Evolutionary conservation across 768 basidiomycete species (phyloP).

Genomic region (Tylopilus rubrobrunneus): DNA sequence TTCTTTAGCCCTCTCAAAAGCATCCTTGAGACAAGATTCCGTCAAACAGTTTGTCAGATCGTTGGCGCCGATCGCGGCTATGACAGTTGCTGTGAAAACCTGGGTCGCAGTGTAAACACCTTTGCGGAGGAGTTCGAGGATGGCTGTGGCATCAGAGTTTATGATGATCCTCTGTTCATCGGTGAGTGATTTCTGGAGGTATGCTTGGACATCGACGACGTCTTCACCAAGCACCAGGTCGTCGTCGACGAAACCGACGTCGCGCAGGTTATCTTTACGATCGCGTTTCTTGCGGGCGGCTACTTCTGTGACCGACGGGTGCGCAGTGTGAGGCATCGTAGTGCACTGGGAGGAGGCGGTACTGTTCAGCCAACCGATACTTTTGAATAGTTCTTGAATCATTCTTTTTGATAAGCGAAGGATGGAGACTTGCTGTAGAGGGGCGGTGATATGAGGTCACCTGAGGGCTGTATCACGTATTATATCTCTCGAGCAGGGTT

Average conservation of each 20-base stretch:
- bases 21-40: slow-evolving; percentile 56
- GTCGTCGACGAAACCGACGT: slow-evolving; percentile 1
- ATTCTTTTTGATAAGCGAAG: neutral
- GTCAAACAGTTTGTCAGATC: slow-evolving; percentile 49
- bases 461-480: neutral
- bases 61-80: slow-evolving; percentile 27
- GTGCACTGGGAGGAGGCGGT: neutral
- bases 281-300: slow-evolving; percentile 23
- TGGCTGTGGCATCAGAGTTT: slow-evolving; percentile 28
- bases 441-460: neutral
- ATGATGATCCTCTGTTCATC: slow-evolving; percentile 27
- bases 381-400: slow-evolving; percentile 2
- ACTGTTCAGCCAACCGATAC: neutral
- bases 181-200: slow-evolving; percentile 26
- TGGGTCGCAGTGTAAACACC: slow-evolving; percentile 23
- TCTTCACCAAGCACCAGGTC: slow-evolving; percentile 1
- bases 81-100: slow-evolving; percentile 26
- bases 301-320: slow-evolving; percentile 5
- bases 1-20: slow-evolving; percentile 42
- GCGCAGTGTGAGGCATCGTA: slow-evolving; percentile 6
- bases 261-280: slow-evolving; percentile 17
- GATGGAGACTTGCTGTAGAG: slow-evolving; percentile 12
- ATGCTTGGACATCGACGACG: slow-evolving; percentile 21
- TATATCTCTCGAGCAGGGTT: neutral
- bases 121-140: slow-evolving; percentile 21